Percentiles rank a stretch among this genome's conserved stretches.
Conservation (phyloP, 2,329 filamentous ascomycete species). For the Sporothrix phasma region DNA sequence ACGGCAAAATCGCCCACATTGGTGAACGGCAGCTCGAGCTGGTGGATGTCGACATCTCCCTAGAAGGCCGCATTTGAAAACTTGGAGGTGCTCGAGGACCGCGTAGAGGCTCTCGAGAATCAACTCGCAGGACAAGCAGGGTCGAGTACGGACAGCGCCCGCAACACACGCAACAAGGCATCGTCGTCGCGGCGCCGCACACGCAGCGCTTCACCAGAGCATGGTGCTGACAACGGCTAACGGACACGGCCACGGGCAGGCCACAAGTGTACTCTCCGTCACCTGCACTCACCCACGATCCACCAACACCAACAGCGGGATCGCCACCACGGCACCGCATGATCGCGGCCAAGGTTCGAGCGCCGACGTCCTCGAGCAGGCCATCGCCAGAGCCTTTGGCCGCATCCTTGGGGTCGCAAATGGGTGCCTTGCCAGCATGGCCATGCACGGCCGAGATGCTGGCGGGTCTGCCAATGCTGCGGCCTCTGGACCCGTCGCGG, state of each 20-base stretch:
- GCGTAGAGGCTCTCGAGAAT: slow-evolving; percentile 23
- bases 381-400: slow-evolving; percentile 41
- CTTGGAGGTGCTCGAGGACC: slow-evolving; percentile 33
- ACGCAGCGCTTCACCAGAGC: background rate
- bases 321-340: slow-evolving; percentile 38
- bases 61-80: slow-evolving; percentile 46
- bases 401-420: slow-evolving; percentile 37
- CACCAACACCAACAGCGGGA: slow-evolving; percentile 12
- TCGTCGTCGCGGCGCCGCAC: background rate
- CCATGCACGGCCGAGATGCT: slow-evolving; percentile 46
- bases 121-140: background rate
- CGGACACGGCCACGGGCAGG: background rate
- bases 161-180: slow-evolving; percentile 16
- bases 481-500: slow-evolving; percentile 39
- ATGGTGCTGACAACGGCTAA: background rate
- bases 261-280: background rate
- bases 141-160: background rate
- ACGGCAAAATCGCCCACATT: slow-evolving; percentile 35
- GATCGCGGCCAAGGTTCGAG: slow-evolving; percentile 43
- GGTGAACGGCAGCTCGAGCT: slow-evolving; percentile 40
- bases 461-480: slow-evolving; percentile 48
- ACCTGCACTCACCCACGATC: slow-evolving; percentile 5
- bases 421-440: slow-evolving; percentile 52
- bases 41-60: slow-evolving; percentile 38
- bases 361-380: slow-evolving; percentile 38